These are phyloP conservation scores for Trifolium repens DNA, from an alignment of 306 rosid species.

Conservation along the genomic window DNA sequence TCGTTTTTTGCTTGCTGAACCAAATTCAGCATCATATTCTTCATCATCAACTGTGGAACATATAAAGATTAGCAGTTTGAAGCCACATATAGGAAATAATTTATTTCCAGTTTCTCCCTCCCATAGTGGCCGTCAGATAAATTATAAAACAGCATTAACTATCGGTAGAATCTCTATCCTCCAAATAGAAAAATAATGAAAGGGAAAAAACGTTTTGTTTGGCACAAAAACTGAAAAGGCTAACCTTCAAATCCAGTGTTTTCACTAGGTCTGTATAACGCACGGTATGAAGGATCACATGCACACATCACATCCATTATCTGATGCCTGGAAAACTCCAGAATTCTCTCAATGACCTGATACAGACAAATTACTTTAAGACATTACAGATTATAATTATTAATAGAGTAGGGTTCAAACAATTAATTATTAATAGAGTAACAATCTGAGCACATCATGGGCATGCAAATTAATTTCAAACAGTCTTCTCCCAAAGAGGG, in stretches of 20 bases:
- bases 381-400: conserved; percentile 13
- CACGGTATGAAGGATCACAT: conserved; percentile 89
- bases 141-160: conserved; percentile 23
- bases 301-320: conserved; percentile 95
- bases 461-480: conserved; percentile 33
- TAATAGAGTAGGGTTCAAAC: not conserved
- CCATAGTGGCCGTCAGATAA: conserved; percentile 24
- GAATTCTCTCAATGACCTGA: conserved; percentile 94
- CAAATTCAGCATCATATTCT: conserved; percentile 72
- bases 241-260: conserved; percentile 77
- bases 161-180: conserved; percentile 30
- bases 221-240: conserved; percentile 34
- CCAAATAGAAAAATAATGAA: conserved; percentile 23
- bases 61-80: conserved; percentile 23
- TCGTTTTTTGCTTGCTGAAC: conserved; percentile 84
- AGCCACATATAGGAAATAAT: conserved; percentile 36
- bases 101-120: conserved; percentile 28
- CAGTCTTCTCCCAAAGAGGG: conserved; percentile 25
- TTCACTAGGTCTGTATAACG: conserved; percentile 84
- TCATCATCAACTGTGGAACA: conserved; percentile 75
- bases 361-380: conserved; percentile 34
- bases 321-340: conserved; percentile 92
- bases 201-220: not conserved
- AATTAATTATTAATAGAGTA: not conserved
- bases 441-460: conserved; percentile 20